phyloP scores from a whole-genome alignment of 73 alveolate genomes.

The Symbiodinium pilosum region DNA sequence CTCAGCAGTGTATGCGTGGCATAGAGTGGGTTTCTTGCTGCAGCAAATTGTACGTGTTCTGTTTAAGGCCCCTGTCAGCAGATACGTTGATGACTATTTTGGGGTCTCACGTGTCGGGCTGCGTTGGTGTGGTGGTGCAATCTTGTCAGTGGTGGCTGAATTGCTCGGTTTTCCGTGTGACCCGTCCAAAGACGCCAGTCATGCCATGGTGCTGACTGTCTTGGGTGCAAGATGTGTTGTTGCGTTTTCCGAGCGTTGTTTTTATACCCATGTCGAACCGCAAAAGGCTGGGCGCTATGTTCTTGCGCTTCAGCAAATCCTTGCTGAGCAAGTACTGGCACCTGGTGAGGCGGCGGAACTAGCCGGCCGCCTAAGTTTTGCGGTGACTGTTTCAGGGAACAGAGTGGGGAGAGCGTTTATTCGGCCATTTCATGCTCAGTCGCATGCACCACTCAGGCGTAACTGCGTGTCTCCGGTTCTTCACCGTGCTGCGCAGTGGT shows the following conservation, averaged over 20 bases:
- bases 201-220: background rate
- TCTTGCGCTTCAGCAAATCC: background rate
- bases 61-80: background rate
- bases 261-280: background rate
- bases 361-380: background rate
- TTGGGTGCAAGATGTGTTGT: background rate
- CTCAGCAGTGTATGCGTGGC: background rate
- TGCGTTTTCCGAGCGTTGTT: background rate
- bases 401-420: background rate
- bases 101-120: background rate
- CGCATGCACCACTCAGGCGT: background rate
- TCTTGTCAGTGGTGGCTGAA: background rate
- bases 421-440: background rate
- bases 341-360: background rate
- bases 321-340: background rate
- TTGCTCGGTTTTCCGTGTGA: background rate
- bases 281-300: background rate
- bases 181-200: background rate
- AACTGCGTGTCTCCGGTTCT: background rate
- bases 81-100: conserved; percentile 4
- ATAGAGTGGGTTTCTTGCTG: background rate
- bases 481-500: background rate
- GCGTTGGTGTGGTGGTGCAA: background rate
- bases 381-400: background rate
- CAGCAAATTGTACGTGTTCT: background rate